These are phyloP conservation scores for Thelephora terrestris DNA, from an alignment of 1,284 basidiomycete species.

Conservation along the genomic window DNA sequence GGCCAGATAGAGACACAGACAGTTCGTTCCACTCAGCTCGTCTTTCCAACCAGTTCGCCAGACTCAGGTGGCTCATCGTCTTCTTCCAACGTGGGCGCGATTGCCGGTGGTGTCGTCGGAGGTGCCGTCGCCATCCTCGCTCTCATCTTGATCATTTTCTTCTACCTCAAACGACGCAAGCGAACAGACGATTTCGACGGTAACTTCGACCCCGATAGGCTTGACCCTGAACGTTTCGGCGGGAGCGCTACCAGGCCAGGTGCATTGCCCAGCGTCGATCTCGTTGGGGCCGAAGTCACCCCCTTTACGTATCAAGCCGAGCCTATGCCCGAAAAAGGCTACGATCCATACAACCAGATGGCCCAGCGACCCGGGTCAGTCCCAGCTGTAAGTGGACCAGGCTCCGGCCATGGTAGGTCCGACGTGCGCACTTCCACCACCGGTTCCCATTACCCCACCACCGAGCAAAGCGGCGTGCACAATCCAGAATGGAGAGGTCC, in stretches of 20 bases:
- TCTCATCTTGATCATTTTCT: conserved; percentile 18
- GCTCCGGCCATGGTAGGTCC: not conserved
- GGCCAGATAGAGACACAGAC: not conserved
- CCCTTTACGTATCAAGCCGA: conserved; percentile 17
- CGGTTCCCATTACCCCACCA: not conserved
- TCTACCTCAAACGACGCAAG: conserved; percentile 16
- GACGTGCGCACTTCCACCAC: not conserved
- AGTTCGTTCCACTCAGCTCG: not conserved
- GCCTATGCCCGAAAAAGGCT: not conserved
- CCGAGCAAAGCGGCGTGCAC: not conserved
- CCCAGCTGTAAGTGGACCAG: not conserved
- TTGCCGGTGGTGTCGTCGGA: conserved; percentile 31
- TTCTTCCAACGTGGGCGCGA: conserved; percentile 24
- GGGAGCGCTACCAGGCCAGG: conserved; percentile 14
- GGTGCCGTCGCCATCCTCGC: conserved; percentile 22
- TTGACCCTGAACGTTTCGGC: conserved; percentile 19
- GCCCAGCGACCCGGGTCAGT: not conserved
- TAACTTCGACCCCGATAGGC: conserved; percentile 40
- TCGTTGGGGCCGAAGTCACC: conserved; percentile 27
- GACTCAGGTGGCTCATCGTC: conserved; percentile 6
- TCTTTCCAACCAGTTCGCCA: conserved; percentile 4
- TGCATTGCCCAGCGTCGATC: conserved; percentile 25
- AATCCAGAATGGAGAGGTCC: conserved; percentile 16
- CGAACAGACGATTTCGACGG: conserved; percentile 35
- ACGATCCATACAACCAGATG: not conserved